A percentile compares a stretch with the other conserved stretches of the same genome.
These are phyloP conservation scores for Rubia tinctorum DNA, from an alignment of 305 asterid genomes.

Conservation along the genomic window DNA sequence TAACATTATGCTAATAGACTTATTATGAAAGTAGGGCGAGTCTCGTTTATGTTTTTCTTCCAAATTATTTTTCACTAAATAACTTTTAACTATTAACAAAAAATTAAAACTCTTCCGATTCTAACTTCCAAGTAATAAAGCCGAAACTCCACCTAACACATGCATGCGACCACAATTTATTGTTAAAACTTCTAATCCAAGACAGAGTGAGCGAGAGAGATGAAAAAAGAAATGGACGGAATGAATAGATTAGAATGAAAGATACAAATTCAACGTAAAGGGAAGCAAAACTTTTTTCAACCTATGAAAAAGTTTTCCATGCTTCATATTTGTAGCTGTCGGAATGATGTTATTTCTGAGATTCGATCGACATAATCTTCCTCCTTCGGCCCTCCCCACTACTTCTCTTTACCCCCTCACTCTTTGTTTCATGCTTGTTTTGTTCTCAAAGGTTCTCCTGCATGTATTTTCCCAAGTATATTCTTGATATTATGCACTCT, in stretches of 20 bases:
- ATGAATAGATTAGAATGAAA: background rate
- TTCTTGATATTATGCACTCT: slow-evolving; percentile 10
- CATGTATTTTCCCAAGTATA: slow-evolving; percentile 1
- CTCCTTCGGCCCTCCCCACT: background rate
- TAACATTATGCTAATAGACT: too few relatives aligned
- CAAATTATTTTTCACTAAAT: too few relatives aligned
- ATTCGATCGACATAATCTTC: slow-evolving; percentile 17
- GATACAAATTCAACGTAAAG: slow-evolving; percentile 16
- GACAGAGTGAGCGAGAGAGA: background rate
- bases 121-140: too few relatives aligned
- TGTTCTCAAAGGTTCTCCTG: too few relatives aligned
- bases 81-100: too few relatives aligned
- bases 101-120: too few relatives aligned
- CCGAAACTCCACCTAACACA: too few relatives aligned
- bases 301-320: slow-evolving; percentile 20
- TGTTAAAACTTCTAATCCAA: background rate
- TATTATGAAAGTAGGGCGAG: too few relatives aligned
- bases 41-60: too few relatives aligned
- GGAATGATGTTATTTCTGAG: slow-evolving; percentile 14
- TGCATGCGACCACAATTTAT: too few relatives aligned
- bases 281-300: slow-evolving; percentile 20
- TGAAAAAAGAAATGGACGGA: background rate
- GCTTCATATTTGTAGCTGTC: slow-evolving; percentile 30
- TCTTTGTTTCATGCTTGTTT: slow-evolving; percentile 7
- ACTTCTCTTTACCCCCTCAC: background rate